Percentiles rank a stretch among this genome's conserved stretches.
phyloP scores from a whole-genome alignment of 495 filamentous ascomycete genomes.

The Aspergillus diversus region DNA sequence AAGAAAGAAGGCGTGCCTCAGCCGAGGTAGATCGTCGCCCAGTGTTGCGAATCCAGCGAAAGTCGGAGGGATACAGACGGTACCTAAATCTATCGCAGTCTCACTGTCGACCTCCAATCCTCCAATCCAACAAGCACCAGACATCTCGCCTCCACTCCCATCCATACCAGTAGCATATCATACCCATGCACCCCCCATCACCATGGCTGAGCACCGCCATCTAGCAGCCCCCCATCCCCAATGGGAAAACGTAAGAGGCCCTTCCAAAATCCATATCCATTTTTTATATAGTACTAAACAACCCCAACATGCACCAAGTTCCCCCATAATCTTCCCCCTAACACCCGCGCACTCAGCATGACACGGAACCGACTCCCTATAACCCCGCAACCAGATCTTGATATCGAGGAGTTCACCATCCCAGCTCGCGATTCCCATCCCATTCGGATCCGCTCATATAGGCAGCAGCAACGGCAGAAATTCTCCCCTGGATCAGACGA shows the following conservation, averaged over 20 bases:
- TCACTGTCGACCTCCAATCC: no score
- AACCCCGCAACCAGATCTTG: conserved; percentile 17
- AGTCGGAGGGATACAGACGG: no score
- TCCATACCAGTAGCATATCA: background rate
- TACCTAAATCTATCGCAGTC: no score
- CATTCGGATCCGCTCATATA: conserved; percentile 22
- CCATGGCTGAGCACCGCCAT: conserved; percentile 23
- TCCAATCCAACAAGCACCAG: no score
- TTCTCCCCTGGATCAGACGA: no score
- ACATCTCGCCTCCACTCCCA: no score
- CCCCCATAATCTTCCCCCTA: conserved; percentile 15
- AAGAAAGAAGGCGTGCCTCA: no score
- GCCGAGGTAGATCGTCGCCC: no score
- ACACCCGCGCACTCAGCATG: conserved; percentile 6
- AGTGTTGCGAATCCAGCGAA: no score
- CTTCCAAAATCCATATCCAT: background rate
- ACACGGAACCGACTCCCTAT: conserved; percentile 21
- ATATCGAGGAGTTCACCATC: conserved; percentile 24
- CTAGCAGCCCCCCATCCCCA: conserved; percentile 21
- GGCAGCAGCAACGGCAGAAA: background rate
- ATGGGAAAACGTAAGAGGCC: conserved; percentile 20
- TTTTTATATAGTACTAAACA: background rate
- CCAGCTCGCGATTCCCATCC: conserved; percentile 21
- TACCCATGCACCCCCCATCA: background rate
- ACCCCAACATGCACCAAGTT: background rate